phyloP scores from a whole-genome alignment of 768 basidiomycete species.

The Heimioporus sp. region DNA sequence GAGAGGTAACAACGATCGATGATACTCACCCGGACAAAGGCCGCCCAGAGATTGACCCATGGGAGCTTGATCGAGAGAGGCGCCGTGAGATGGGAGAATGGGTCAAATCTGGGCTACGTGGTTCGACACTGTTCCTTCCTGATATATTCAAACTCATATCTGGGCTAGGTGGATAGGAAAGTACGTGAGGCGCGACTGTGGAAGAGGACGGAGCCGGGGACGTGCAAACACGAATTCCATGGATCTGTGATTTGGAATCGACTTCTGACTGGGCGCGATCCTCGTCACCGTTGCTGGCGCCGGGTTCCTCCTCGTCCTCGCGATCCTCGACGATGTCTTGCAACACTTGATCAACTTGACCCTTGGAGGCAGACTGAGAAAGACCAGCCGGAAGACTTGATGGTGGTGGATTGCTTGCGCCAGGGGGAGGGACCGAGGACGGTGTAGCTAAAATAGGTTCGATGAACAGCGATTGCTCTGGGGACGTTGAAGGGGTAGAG shows the following conservation, averaged over 20 bases:
- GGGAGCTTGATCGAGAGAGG: slow-evolving; percentile 24
- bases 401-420: slow-evolving; percentile 34
- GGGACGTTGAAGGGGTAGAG: slow-evolving; percentile 12
- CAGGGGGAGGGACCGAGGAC: slow-evolving; percentile 20
- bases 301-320: slow-evolving; percentile 51
- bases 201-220: slow-evolving; percentile 32
- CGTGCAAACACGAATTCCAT: slow-evolving; percentile 58
- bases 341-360: slow-evolving; percentile 35
- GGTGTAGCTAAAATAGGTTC: slow-evolving; percentile 50
- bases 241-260: slow-evolving; percentile 39
- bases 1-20: neutral
- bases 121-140: slow-evolving; percentile 23
- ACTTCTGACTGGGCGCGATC: slow-evolving; percentile 19
- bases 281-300: slow-evolving; percentile 5
- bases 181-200: slow-evolving; percentile 24
- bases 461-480: slow-evolving; percentile 34
- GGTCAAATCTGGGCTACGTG: slow-evolving; percentile 24
- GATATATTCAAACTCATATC: slow-evolving; percentile 11
- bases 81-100: slow-evolving; percentile 18
- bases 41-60: slow-evolving; percentile 30
- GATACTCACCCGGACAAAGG: slow-evolving; percentile 18
- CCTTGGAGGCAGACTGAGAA: slow-evolving; percentile 25
- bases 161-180: slow-evolving; percentile 23
- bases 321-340: slow-evolving; percentile 50
- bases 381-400: slow-evolving; percentile 35